Conservation (phyloP, 768 basidiomycete genomes). For the Rhodotorula sphaerocarpa region DNA sequence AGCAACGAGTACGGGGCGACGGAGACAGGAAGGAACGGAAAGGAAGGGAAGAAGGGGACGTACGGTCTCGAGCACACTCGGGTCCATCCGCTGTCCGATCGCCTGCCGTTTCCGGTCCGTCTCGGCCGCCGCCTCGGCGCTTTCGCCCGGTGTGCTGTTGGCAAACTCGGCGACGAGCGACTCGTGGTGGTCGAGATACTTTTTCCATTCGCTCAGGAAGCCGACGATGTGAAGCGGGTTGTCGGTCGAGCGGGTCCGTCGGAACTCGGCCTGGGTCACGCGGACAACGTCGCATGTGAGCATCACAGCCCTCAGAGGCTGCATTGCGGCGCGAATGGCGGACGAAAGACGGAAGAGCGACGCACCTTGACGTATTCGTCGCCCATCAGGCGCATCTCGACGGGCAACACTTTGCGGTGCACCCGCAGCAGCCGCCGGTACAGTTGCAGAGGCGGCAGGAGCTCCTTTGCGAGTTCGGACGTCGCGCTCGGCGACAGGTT, state of each 20-base stretch:
- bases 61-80: conserved; percentile 41
- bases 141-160: background rate
- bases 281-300: too few relatives aligned
- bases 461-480: conserved; percentile 6
- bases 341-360: too few relatives aligned
- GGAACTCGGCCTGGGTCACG: conserved; percentile 69
- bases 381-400: conserved; percentile 74
- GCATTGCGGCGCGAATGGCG: too few relatives aligned
- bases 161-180: background rate
- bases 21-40: background rate
- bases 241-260: conserved; percentile 63
- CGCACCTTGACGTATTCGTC: conserved; percentile 67
- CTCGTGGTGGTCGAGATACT: conserved; percentile 65
- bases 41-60: too few relatives aligned
- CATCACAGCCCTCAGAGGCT: too few relatives aligned
- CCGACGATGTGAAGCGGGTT: conserved; percentile 90
- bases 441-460: conserved; percentile 44
- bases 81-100: conserved; percentile 42
- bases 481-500: conserved; percentile 6
- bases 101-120: conserved; percentile 11
- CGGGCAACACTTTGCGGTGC: conserved; percentile 58
- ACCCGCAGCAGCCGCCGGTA: conserved; percentile 72
- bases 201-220: conserved; percentile 91
- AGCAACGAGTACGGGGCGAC: background rate
- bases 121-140: background rate